phyloP scores from a whole-genome alignment of 2,329 filamentous ascomycete species.

The Orbilia oligospora region DNA sequence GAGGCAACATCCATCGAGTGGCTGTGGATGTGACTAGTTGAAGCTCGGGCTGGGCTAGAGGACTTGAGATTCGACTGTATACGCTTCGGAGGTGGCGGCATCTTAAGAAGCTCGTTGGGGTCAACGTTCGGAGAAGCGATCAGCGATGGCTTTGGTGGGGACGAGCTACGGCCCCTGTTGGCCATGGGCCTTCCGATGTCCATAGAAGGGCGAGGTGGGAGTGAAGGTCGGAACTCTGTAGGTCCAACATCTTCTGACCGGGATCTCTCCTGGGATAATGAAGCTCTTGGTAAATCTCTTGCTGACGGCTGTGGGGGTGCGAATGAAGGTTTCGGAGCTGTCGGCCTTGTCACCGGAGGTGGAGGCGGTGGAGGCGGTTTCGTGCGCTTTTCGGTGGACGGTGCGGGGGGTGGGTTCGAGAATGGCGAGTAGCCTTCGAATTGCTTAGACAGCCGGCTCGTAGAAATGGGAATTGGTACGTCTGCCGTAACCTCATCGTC shows the following conservation, averaged over 20 bases:
- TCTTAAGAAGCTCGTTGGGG: slow-evolving; percentile 59
- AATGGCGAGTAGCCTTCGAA: slow-evolving; percentile 58
- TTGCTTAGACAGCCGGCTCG: slow-evolving; percentile 53
- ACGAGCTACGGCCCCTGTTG: slow-evolving; percentile 63
- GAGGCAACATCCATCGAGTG: slow-evolving; percentile 35
- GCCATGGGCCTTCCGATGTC: slow-evolving; percentile 30
- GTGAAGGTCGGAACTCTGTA: slow-evolving; percentile 40
- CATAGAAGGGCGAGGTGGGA: slow-evolving; percentile 56
- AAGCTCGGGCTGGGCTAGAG: slow-evolving; percentile 40
- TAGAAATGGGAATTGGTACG: slow-evolving; percentile 42
- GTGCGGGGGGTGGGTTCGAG: slow-evolving; percentile 54
- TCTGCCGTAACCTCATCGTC: slow-evolving; percentile 61
- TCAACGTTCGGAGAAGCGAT: slow-evolving; percentile 52
- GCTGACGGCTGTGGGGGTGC: slow-evolving; percentile 42
- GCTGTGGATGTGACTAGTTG: slow-evolving; percentile 42
- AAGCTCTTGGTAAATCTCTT: slow-evolving; percentile 14
- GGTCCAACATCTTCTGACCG: slow-evolving; percentile 39
- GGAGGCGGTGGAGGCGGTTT: slow-evolving; percentile 62
- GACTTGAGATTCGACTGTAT: slow-evolving; percentile 50
- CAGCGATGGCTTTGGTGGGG: slow-evolving; percentile 61
- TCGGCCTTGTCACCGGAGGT: slow-evolving; percentile 64
- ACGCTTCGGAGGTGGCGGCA: slow-evolving; percentile 63
- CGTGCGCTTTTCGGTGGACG: slow-evolving; percentile 49
- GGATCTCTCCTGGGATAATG: slow-evolving; percentile 31
- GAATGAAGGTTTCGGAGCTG: slow-evolving; percentile 64